phyloP scores from a whole-genome alignment of 176 grass and related monocot species.

The Oryza punctata region DNA sequence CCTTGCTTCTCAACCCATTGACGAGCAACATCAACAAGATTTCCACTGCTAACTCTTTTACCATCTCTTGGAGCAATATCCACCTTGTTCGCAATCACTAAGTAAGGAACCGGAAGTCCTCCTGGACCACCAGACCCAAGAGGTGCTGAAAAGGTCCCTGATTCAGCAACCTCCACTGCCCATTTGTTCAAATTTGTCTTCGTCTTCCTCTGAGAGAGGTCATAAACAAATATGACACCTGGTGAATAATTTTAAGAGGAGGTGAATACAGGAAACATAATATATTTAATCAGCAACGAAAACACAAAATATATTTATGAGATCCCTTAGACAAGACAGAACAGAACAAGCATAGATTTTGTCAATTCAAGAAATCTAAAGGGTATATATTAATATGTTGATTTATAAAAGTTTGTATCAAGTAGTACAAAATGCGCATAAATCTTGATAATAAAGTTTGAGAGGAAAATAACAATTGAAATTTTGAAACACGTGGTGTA shows the following conservation, averaged over 20 bases:
- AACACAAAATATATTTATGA: background rate
- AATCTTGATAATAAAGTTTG: background rate
- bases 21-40: conserved; percentile 97
- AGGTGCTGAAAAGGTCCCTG: conserved; percentile 89
- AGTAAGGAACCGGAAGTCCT: conserved; percentile 90
- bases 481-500: background rate
- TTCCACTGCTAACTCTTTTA: conserved; percentile 92
- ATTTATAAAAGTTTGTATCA: background rate
- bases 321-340: background rate
- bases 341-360: conserved; percentile 6
- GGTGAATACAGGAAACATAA: conserved; percentile 33
- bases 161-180: conserved; percentile 79
- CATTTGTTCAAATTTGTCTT: conserved; percentile 91
- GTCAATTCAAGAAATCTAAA: conserved; percentile 3
- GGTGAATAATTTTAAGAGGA: conserved; percentile 46
- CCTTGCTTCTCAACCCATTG: conserved; percentile 99
- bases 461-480: background rate
- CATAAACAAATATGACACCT: conserved; percentile 99
- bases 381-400: background rate
- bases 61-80: conserved; percentile 84
- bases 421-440: conserved; percentile 4
- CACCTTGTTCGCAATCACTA: conserved; percentile 96
- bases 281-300: background rate
- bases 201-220: conserved; percentile 90
- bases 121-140: conserved; percentile 91